Base-by-base conservation (phyloP, 345 rosid species). In the Brassica rapa region DNA sequence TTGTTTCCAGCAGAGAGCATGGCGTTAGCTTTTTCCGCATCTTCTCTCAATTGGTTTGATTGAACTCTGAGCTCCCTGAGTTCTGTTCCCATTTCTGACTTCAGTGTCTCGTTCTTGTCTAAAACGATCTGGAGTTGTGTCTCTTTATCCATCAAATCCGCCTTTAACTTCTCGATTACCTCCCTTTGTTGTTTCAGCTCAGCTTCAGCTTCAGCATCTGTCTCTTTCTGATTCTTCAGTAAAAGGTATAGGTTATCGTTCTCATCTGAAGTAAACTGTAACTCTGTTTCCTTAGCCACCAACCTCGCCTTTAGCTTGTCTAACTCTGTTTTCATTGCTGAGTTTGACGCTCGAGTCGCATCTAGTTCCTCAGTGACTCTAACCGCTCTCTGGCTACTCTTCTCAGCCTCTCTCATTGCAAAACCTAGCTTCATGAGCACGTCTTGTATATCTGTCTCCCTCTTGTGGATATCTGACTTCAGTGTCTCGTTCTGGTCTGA, bases 21-120 rank as follows among this genome's bases (percentile, higher is more conserved):
- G 3, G 97, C 80, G 0, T 96, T 89, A 8, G 99, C 99, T 21
- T 96, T 94, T 79, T 95, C 99, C 0, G 97, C 96, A 60, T 98
- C 99, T 87, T 91, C 93, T 83, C 97, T 90, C 98, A 96, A 95
- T 80, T 93, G 98, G 73, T 95, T 94, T 9, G 99, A 84, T 76
- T 95, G 99, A 68, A 95, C 99, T 84, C 91, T 93, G 41, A 93
- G 84, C 85, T 85, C 89, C 87, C 96, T 89, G 69, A 92, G 77
- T 74, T 92, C 96, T 4, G 35, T 32, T 32, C 35, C 35, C 35
- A 32, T 32, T 32, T 64, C 89, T 37, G 82, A 71, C 80, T 83
- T 84, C 69, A 95, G 83, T 62, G 79, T 85, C 81, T 88, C 88
- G 57, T 95, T 95, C 81, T 91, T 88, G 63, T 90, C 92, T 1